A percentile compares a stretch with the other conserved stretches of the same genome.
These are phyloP conservation scores for Dorcoceras hygrometricum DNA, from an alignment of 257 asterid species.

Conservation along the genomic window DNA sequence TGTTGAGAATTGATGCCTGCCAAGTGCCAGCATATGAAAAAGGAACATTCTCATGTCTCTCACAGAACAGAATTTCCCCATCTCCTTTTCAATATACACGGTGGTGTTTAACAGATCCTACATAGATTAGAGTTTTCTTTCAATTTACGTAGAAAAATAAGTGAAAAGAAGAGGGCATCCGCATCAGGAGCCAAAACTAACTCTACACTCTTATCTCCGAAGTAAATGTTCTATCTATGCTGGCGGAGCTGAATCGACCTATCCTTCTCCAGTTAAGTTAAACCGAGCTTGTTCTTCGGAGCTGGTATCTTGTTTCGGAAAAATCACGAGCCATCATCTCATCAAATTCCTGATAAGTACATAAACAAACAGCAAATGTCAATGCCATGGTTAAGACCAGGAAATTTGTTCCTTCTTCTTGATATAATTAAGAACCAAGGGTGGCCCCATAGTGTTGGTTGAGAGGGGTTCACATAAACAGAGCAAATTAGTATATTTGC, in stretches of 20 bases:
- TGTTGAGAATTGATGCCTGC: no score
- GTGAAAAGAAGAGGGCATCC: background rate
- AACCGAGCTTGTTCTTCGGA: conserved; percentile 68
- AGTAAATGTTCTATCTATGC: background rate
- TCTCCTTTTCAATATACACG: background rate
- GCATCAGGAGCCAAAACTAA: background rate
- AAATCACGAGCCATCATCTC: conserved; percentile 26
- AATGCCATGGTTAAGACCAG: background rate
- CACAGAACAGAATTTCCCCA: background rate
- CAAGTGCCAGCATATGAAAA: no score
- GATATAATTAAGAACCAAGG: background rate
- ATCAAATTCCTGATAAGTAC: conserved; percentile 58
- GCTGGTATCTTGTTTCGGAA: conserved; percentile 63
- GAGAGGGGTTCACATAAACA: background rate
- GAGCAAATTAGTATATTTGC: no score
- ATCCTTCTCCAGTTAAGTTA: conserved; percentile 24
- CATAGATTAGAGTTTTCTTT: background rate
- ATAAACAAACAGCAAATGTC: background rate
- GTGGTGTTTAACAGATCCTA: background rate
- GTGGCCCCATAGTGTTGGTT: background rate
- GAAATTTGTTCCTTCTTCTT: background rate
- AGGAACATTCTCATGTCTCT: no score
- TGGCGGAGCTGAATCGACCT: background rate
- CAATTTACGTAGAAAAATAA: background rate
- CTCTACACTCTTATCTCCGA: background rate